A percentile compares a stretch with the other conserved stretches of the same genome.
These are phyloP conservation scores for Epichloe gansuensis DNA, from an alignment of 2,329 filamentous ascomycete genomes.

Conservation along the genomic window DNA sequence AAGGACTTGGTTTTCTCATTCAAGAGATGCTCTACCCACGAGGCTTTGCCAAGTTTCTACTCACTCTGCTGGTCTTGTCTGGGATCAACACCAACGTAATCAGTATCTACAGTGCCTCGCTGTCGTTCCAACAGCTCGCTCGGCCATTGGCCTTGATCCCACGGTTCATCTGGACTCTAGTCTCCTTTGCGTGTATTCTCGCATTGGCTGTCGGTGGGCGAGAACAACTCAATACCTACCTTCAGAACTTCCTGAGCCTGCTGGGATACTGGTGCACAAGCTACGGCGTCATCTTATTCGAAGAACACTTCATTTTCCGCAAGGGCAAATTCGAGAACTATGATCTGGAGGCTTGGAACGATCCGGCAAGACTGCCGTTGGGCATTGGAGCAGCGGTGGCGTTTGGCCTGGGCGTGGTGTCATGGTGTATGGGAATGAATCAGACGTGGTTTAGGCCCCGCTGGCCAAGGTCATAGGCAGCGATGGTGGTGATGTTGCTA, in stretches of 20 bases:
- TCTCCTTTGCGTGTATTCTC: constrained; percentile 28
- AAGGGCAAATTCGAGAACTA: constrained; percentile 27
- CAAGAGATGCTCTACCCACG: constrained; percentile 30
- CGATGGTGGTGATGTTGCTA: constrained; percentile 46
- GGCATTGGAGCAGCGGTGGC: constrained; percentile 31
- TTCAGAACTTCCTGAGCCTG: constrained; percentile 32
- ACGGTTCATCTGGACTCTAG: constrained; percentile 27
- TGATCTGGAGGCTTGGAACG: constrained; percentile 33
- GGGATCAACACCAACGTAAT: constrained; percentile 26
- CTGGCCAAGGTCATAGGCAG: constrained; percentile 43
- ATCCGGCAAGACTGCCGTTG: constrained; percentile 26
- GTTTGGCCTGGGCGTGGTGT: constrained; percentile 28
- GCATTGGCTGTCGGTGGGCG: constrained; percentile 28
- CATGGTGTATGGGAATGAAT: constrained; percentile 42
- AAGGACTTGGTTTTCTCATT: constrained; percentile 33
- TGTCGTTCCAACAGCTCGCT: constrained; percentile 29
- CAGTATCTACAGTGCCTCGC: constrained; percentile 26
- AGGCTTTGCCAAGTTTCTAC: constrained; percentile 33
- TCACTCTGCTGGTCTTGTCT: constrained; percentile 25
- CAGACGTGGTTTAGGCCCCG: constrained; percentile 45
- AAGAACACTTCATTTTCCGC: constrained; percentile 31
- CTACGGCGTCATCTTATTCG: constrained; percentile 28
- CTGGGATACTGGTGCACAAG: constrained; percentile 35
- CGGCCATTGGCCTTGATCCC: constrained; percentile 24
- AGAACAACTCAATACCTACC: constrained; percentile 26